Evolutionary conservation across 306 rosid species (phyloP).

Genomic region (Sophora flavescens): DNA sequence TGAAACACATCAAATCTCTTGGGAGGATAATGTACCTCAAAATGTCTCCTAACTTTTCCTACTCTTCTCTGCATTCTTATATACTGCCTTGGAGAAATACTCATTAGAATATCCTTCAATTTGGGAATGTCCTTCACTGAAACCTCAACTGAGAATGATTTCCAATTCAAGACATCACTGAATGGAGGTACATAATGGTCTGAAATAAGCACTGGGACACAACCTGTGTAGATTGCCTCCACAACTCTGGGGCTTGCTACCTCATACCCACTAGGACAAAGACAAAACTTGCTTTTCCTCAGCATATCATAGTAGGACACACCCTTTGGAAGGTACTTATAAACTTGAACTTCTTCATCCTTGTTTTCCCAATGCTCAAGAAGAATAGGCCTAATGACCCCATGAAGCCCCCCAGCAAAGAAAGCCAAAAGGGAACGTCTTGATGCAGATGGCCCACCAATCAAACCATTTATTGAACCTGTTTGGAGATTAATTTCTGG

Average conservation of each 20-base stretch:
- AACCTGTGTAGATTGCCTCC: slow-evolving; percentile 93
- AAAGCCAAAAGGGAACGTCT: slow-evolving; percentile 72
- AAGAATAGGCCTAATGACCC: slow-evolving; percentile 66
- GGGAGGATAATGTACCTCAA: slow-evolving; percentile 83
- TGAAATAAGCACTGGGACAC: slow-evolving; percentile 88
- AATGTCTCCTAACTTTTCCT: slow-evolving; percentile 72
- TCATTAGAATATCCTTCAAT: slow-evolving; percentile 73
- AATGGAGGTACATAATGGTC: slow-evolving; percentile 88
- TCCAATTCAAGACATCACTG: slow-evolving; percentile 90
- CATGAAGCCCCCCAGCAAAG: slow-evolving; percentile 94
- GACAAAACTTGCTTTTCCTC: slow-evolving; percentile 79
- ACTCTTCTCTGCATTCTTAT: slow-evolving; percentile 88
- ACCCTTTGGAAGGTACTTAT: slow-evolving; percentile 83
- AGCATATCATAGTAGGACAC: slow-evolving; percentile 79
- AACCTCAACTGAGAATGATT: slow-evolving; percentile 81
- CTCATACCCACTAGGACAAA: slow-evolving; percentile 97
- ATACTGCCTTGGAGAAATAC: slow-evolving; percentile 71
- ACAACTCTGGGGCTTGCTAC: slow-evolving; percentile 95
- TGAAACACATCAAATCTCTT: slow-evolving; percentile 85
- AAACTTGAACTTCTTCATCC: slow-evolving; percentile 70
- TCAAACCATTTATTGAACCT: slow-evolving; percentile 60
- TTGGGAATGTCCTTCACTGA: slow-evolving; percentile 71
- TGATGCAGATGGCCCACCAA: slow-evolving; percentile 89
- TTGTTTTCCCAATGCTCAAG: slow-evolving; percentile 91
- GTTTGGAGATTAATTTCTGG: slow-evolving; percentile 85